These are phyloP conservation scores for Citrus cavaleriei DNA, from an alignment of 345 rosid genomes.

Conservation along the genomic window DNA sequence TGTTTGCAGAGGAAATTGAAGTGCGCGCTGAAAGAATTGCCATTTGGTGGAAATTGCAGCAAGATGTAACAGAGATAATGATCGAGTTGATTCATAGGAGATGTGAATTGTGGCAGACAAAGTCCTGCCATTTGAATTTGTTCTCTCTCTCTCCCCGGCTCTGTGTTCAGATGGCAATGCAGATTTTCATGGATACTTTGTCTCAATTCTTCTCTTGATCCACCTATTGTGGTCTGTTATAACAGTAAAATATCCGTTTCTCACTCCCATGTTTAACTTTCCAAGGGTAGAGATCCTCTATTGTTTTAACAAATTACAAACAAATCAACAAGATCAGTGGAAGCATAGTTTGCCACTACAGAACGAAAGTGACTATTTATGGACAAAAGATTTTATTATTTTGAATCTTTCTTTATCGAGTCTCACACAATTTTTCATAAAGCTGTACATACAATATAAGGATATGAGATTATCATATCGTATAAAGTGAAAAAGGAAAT, in stretches of 20 bases:
- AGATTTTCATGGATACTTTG: not conserved
- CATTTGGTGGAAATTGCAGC: slow-evolving; percentile 24
- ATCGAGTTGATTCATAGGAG: not conserved
- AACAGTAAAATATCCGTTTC: not conserved
- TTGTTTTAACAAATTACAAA: not conserved
- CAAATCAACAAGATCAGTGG: not conserved
- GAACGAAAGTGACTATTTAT: no score
- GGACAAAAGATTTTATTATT: no score
- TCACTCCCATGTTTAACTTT: not conserved
- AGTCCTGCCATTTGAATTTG: not conserved
- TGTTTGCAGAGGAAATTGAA: slow-evolving; percentile 37
- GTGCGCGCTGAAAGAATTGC: slow-evolving; percentile 17
- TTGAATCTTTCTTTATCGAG: no score
- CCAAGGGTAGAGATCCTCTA: not conserved
- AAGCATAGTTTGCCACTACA: no score
- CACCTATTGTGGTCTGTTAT: slow-evolving; percentile 2
- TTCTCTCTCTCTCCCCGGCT: no score
- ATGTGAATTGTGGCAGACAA: not conserved
- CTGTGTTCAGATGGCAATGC: not conserved
- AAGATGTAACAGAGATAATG: not conserved
- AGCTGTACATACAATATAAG: not conserved
- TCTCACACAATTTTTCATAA: not conserved
- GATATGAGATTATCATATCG: not conserved
- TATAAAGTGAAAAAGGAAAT: not conserved
- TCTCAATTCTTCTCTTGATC: not conserved